These are phyloP conservation scores for Cercospora sp. DNA, from an alignment of 2,329 filamentous ascomycete species.

Conservation along the genomic window DNA sequence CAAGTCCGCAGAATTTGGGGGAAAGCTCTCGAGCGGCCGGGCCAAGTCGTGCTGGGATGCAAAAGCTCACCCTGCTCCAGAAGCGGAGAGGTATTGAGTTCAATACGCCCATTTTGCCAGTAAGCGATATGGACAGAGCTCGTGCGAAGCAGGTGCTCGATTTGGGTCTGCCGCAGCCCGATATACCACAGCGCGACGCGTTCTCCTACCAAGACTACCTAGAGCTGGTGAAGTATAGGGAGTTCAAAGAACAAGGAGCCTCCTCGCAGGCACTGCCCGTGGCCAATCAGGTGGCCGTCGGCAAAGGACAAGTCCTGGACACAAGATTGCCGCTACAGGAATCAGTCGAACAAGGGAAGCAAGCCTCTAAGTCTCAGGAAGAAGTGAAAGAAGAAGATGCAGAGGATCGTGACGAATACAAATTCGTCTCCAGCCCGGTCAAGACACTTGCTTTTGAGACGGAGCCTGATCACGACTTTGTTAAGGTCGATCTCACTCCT, in stretches of 20 bases:
- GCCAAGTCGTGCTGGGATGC: neutral
- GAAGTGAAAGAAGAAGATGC: neutral
- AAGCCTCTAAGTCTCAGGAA: neutral
- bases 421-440: neutral
- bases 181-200: no score
- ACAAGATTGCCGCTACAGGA: neutral
- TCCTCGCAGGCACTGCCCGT: no score
- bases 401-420: neutral
- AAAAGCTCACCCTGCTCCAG: neutral
- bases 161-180: no score
- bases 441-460: conserved; percentile 20
- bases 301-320: neutral
- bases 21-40: neutral
- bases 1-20: neutral
- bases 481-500: conserved; percentile 11
- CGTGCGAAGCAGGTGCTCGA: neutral
- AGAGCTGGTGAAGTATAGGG: no score
- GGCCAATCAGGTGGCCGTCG: neutral
- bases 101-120: neutral
- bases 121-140: neutral
- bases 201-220: no score
- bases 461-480: conserved; percentile 21
- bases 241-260: no score
- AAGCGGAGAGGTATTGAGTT: neutral
- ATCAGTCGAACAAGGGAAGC: neutral